Evolutionary conservation across 345 rosid species (phyloP).

Genomic region (Alliaria petiolata): DNA sequence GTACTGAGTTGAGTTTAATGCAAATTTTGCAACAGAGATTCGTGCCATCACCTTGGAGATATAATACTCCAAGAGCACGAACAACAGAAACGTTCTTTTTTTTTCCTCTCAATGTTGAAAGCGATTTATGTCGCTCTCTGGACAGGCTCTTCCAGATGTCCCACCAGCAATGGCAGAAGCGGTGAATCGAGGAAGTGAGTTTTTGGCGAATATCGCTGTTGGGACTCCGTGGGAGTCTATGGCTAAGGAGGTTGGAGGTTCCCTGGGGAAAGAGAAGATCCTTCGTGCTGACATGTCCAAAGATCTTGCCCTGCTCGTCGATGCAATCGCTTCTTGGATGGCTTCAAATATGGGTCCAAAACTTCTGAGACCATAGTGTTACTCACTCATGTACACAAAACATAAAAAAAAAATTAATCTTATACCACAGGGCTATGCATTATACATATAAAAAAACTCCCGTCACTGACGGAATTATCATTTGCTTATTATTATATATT

Average conservation of each 20-base stretch:
- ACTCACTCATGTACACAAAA: constrained; percentile 11
- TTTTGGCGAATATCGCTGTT: constrained; percentile 64
- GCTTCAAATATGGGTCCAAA: constrained; percentile 63
- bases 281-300: constrained; percentile 67
- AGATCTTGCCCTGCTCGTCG: constrained; percentile 63
- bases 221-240: constrained; percentile 96
- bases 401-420: neutral
- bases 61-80: neutral
- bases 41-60: neutral
- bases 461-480: neutral
- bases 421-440: neutral
- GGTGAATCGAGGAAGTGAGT: constrained; percentile 80
- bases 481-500: constrained; percentile 3
- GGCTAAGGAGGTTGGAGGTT: constrained; percentile 84
- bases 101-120: neutral
- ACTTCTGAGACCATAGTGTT: constrained; percentile 40
- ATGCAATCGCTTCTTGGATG: constrained; percentile 80
- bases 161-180: constrained; percentile 99
- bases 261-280: constrained; percentile 61
- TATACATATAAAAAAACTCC: neutral
- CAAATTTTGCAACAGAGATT: neutral
- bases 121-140: constrained; percentile 8
- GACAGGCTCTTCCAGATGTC: constrained; percentile 85
- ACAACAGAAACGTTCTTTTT: neutral
- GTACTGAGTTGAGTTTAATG: constrained; percentile 32